Evolutionary conservation across 805 yeast species (phyloP), one percentile per base, ranked within the genome.

Genomic region (Candida easanensis): DNA sequence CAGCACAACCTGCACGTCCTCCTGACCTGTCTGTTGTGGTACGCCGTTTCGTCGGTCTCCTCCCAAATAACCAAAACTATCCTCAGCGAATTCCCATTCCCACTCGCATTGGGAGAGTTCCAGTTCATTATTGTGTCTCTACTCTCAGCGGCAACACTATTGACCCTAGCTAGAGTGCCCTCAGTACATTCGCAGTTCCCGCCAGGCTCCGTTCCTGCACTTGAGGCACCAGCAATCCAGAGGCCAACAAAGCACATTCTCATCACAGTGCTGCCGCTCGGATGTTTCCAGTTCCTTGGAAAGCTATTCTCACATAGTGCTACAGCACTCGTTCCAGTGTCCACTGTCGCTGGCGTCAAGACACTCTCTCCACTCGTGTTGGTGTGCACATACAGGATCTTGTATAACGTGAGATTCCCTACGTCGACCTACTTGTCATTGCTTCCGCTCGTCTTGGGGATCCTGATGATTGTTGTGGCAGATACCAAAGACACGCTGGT

Each of bases 281-380:
- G 87, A 1, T 57, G 80, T 10, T 79, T 82, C 56, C 88, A 82
- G 53, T 80, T 81, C 51, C 62, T 73, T 15, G 88, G 88, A 2
- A 82, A 81, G 58, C 71, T 71, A 53, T 78, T 79, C 56, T 76
- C 80, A 4, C 73, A 82, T 32, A 73, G 76, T 28, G 88, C 88
- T 0, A 81, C 86, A 0, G 75, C 85, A 5, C 54, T 78, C 33
- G 80, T 82, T 6, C 80, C 87, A 0, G 74, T 82, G 13, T 82
- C 88, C 0, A 79, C 88, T 0, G 85, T 82, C 1, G 80, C 87
- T 1, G 80, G 85, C 44, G 71, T 83, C n/a, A 76, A 82, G 62
- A 81, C 88, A 0, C 60, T 83, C 19, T 76, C 84, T 3, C 89
- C 89, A 0, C 60, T 82, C 34, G 62, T 82, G 18, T 74, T 82